Evolutionary conservation across 371 early-diverging fungal species (phyloP), one percentile per base, ranked within the genome.

Genomic region (Apophysomyces sp.): DNA sequence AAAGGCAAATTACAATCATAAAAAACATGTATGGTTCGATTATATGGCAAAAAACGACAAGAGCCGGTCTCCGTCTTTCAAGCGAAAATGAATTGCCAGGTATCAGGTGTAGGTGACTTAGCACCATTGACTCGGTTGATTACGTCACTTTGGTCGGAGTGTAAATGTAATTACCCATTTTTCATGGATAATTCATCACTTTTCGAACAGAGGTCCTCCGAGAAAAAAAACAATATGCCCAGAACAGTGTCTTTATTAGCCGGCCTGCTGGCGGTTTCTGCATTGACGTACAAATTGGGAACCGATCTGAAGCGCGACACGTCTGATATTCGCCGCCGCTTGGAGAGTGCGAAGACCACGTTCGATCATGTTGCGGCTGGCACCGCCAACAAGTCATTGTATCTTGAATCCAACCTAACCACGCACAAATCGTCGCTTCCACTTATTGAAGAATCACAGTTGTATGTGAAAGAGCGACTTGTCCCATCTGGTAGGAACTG

Each of bases 211-310:
- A n/a, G n/a, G n/a, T n/a, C n/a, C n/a, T 21, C 8, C 21, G 9
- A 44, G 21, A n/a, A 44, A 9, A 49, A 60, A 24, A 52, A 44
- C 8, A 53, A 44, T 3, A 78, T 78, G 79, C 60, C 79, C 13
- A 66, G 61, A 56, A 59, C 65, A 36, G 60, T 64, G 5, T 68
- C 79, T 21, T 32, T 76, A 39, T 52, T 78, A 18, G 76, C 74
- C 58, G 79, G 79, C 36, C 28, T 66, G 18, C 51, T 72, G 5
- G 58, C 69, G 37, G 71, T 63, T 11, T 74, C 76, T 13, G 67
- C 69, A 1, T 27, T 78, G n/a, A 76, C 76, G 11, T 75, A 73
- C 60, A 65, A 72, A 41, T 64, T 62, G 3, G 65, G 66, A 18
- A 68, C 65, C 40, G 65, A 73, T 27, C 30, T 78, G 2, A 55